Base-by-base conservation (phyloP, 768 basidiomycete species). In the Gelatoporia subvermispora region DNA sequence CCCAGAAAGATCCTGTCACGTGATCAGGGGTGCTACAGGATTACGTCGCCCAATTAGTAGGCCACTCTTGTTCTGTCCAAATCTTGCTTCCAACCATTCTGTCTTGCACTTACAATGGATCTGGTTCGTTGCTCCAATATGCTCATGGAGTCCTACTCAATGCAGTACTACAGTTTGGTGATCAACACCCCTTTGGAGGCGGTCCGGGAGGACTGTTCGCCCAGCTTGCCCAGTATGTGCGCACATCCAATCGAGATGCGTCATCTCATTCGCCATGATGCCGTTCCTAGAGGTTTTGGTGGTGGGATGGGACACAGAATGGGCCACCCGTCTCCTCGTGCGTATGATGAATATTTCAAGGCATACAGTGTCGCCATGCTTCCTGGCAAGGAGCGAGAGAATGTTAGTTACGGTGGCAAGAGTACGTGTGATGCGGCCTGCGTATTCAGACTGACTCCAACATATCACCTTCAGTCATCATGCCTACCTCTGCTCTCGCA, bases 351-450 rank as follows among this genome's bases (percentile, higher is more conserved):
- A 58, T 93, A 95, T 69, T 76, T 93, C 58, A 93, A 88, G 63
- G 96, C 94, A 2, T 95, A 94, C 63, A 94, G 92, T 55, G 88
- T 94, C 45, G 93, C 92, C 17, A 93, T 97, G 84, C 82, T 96
- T 45, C 86, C 86, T 1, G 84, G 91, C 24, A 76, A 78, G 54
- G 85, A 92, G 68, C 75, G 92, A 68, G 82, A 91, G 53, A 96
- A 98, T 64, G 69, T 99, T 24, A 90, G 92, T 48, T 98, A 94
- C 59, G 96, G 96, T 55, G 96, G 96, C 64, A 98, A 98, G 76
- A 93, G 96, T 88, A 58, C 50, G 83, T 85, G 68, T 64, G 62
- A 61, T 61, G 54, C 60, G 54, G 53, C 36, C 44, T 45, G 41
- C 42, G 35, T 35, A 10, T 35, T 47, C 34, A 25, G 51, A 49